Evolutionary conservation across 192 early-diverging fungal species (phyloP).

Genomic region (Gryganskiella cystojenkinii): DNA sequence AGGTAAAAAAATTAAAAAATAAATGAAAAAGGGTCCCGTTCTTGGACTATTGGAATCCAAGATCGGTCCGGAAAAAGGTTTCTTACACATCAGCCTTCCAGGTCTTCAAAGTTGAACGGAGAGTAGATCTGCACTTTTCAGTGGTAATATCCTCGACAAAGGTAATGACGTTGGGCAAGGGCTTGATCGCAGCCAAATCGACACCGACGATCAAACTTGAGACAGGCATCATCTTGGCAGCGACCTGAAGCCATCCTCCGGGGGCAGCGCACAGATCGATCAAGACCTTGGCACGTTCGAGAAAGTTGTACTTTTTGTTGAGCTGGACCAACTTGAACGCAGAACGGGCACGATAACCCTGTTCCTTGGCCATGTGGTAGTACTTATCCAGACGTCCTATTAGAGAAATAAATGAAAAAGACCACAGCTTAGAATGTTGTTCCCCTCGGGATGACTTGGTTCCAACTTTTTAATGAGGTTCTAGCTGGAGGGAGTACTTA

Average conservation of each 20-base stretch:
- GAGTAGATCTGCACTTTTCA: slow-evolving; percentile 86
- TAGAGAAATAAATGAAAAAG: not conserved
- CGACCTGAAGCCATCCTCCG: slow-evolving; percentile 98
- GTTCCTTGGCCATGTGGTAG: slow-evolving; percentile 99
- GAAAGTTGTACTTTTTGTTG: slow-evolving; percentile 98
- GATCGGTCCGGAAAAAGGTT: not conserved
- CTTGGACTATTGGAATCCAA: too few relatives aligned
- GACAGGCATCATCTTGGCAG: slow-evolving; percentile 98
- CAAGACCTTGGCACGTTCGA: slow-evolving; percentile 86
- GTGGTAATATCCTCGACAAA: slow-evolving; percentile 97
- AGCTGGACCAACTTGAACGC: slow-evolving; percentile 99
- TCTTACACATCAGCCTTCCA: slow-evolving; percentile 98
- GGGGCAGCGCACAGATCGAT: slow-evolving; percentile 99
- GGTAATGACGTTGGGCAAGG: slow-evolving; percentile 94
- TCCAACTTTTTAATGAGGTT: too few relatives aligned
- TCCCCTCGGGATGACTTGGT: too few relatives aligned
- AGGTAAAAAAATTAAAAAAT: not conserved
- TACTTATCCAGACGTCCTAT: slow-evolving; percentile 99
- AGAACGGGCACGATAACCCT: slow-evolving; percentile 98
- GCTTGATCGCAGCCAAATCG: slow-evolving; percentile 96
- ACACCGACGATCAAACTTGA: slow-evolving; percentile 94
- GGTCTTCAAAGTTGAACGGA: slow-evolving; percentile 92
- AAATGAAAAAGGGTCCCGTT: not conserved
- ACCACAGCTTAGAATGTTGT: too few relatives aligned
- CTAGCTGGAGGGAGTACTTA: slow-evolving; percentile 5